Evolutionary conservation across 192 early-diverging fungal species (phyloP).

Genomic region (Irineochytrium annulatum): DNA sequence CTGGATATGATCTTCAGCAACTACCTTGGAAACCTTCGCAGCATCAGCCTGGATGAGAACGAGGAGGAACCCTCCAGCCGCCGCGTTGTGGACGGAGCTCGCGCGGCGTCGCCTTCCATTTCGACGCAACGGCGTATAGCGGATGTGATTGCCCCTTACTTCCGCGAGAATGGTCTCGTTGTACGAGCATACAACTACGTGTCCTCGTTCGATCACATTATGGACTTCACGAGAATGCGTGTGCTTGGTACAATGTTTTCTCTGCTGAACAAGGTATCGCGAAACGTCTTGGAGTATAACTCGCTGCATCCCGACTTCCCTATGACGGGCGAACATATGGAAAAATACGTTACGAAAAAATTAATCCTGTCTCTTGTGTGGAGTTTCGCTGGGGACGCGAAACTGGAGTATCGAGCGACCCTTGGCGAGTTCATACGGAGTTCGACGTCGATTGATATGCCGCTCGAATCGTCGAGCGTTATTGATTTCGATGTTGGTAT

Average conservation of each 20-base stretch:
- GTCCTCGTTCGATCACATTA: constrained; percentile 81
- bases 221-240: constrained; percentile 92
- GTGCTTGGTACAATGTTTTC: constrained; percentile 85
- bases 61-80: constrained; percentile 52
- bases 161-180: constrained; percentile 74
- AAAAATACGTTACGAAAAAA: constrained; percentile 78
- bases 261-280: constrained; percentile 82
- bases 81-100: constrained; percentile 28
- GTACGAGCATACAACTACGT: constrained; percentile 66
- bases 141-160: constrained; percentile 62
- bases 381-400: constrained; percentile 92
- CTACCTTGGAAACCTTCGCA: constrained; percentile 76
- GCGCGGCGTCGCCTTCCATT: constrained; percentile 55
- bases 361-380: constrained; percentile 81
- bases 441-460: constrained; percentile 72
- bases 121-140: constrained; percentile 71
- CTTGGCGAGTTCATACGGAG: constrained; percentile 81
- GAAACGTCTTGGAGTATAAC: constrained; percentile 86
- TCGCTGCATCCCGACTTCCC: constrained; percentile 92
- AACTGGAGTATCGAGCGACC: constrained; percentile 60
- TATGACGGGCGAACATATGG: constrained; percentile 69
- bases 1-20: constrained; percentile 73
- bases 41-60: constrained; percentile 71
- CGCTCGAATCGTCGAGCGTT: constrained; percentile 52
- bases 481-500: constrained; percentile 90